Evolutionary conservation across 2,329 filamentous ascomycete species (phyloP).

Genomic region (Stagonosporopsis chrysanthemi): DNA sequence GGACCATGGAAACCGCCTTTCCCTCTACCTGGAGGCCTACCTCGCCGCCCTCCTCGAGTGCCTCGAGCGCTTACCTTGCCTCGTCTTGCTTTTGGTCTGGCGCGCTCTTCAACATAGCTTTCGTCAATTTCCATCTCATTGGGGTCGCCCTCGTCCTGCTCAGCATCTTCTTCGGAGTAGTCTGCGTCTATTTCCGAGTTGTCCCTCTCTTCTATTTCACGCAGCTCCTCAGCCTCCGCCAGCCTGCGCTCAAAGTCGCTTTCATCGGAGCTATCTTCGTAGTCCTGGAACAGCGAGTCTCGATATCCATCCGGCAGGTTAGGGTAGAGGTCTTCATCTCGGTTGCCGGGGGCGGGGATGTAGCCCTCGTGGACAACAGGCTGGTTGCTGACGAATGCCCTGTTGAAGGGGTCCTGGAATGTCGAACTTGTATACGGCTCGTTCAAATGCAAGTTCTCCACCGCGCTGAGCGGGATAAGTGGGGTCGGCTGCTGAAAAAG

Average conservation of each 20-base stretch:
- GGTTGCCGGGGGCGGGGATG: constrained; percentile 46
- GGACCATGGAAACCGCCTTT: constrained; percentile 32
- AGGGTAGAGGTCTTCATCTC: constrained; percentile 45
- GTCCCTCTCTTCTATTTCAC: constrained; percentile 38
- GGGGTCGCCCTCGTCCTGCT: constrained; percentile 42
- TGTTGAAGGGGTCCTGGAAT: constrained; percentile 34
- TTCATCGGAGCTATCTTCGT: constrained; percentile 39
- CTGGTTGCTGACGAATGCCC: constrained; percentile 33
- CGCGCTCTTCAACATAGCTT: constrained; percentile 35
- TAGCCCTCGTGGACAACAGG: constrained; percentile 51
- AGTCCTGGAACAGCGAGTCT: constrained; percentile 29
- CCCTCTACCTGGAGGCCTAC: constrained; percentile 35
- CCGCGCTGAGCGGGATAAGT: constrained; percentile 32
- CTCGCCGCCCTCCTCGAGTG: constrained; percentile 32
- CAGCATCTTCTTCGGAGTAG: constrained; percentile 44
- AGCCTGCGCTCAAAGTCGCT: constrained; percentile 38
- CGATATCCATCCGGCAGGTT: constrained; percentile 29
- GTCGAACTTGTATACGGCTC: constrained; percentile 20
- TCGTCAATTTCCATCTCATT: constrained; percentile 43
- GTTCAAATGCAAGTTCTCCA: constrained; percentile 30
- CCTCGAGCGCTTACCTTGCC: constrained; percentile 26
- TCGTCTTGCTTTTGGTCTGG: constrained; percentile 27
- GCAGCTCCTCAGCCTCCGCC: constrained; percentile 39
- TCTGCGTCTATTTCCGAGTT: constrained; percentile 47
- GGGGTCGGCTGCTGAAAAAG: constrained; percentile 28